Evolutionary conservation across 148 eudicot species (phyloP).

Genomic region (Heliamphora exappendiculata): DNA sequence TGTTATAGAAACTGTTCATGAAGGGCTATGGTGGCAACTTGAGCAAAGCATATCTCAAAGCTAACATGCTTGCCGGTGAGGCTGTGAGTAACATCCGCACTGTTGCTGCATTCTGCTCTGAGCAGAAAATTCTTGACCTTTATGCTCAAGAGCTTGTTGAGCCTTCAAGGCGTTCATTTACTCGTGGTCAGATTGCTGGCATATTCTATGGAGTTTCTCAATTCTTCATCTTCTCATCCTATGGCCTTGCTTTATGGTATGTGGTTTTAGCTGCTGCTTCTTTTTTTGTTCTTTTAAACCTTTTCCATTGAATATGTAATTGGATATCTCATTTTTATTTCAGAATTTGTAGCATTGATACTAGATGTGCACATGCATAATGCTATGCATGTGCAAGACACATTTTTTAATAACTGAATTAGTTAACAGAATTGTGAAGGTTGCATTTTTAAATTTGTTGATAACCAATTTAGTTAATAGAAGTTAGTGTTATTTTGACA

Average conservation of each 20-base stretch:
- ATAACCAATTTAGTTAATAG: too few species aligned
- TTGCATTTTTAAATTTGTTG: too few species aligned
- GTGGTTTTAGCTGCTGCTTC: slow-evolving; percentile 5
- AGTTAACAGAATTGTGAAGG: too few species aligned
- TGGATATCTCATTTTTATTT: too few species aligned
- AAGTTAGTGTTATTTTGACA: too few species aligned
- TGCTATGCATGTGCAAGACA: too few species aligned
- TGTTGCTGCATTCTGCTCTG: slow-evolving; percentile 89
- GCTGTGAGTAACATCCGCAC: slow-evolving; percentile 92
- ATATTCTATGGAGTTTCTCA: slow-evolving; percentile 83
- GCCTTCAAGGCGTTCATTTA: slow-evolving; percentile 75
- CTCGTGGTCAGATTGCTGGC: slow-evolving; percentile 92
- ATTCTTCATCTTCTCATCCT: slow-evolving; percentile 93
- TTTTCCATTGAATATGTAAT: background rate
- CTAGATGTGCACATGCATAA: too few species aligned
- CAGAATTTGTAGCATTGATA: background rate
- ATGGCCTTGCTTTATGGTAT: slow-evolving; percentile 94
- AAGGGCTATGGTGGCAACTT: slow-evolving; percentile 92
- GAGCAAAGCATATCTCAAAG: slow-evolving; percentile 88
- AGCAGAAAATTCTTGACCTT: slow-evolving; percentile 69
- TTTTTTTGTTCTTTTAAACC: too few species aligned
- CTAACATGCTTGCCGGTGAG: slow-evolving; percentile 98
- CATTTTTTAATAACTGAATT: too few species aligned
- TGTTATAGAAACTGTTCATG: slow-evolving; percentile 89
- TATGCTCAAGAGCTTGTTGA: slow-evolving; percentile 74